Conservation (phyloP, 139 green algal species). For the Tetratostichococcus sp. region DNA sequence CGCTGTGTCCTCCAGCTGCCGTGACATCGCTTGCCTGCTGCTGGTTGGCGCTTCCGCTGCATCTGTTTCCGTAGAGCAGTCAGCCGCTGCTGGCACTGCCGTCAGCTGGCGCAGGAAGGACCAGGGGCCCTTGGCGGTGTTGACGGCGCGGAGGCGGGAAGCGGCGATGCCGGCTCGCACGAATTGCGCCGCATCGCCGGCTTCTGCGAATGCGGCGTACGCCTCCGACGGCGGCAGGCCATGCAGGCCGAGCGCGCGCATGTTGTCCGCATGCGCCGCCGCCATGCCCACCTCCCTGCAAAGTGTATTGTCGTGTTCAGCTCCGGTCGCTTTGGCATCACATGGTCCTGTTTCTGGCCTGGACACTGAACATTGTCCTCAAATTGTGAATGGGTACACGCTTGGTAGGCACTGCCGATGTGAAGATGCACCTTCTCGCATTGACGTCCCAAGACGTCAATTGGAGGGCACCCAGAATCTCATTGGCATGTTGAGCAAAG, state of each 20-base stretch:
- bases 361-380: no score
- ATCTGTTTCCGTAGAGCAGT: no score
- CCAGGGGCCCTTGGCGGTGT: conserved; percentile 7
- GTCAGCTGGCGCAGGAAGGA: not conserved
- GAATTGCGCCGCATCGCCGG: not conserved
- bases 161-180: not conserved
- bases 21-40: not conserved
- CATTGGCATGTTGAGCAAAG: no score
- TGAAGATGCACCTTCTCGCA: no score
- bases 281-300: conserved; percentile 15
- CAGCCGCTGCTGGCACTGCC: not conserved
- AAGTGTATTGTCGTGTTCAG: not conserved
- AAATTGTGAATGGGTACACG: no score
- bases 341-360: no score
- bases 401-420: no score
- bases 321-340: no score
- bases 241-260: conserved; percentile 5
- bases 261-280: not conserved
- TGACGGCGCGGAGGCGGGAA: conserved; percentile 1
- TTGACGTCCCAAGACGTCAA: not conserved
- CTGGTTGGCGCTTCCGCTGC: not conserved
- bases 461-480: not conserved
- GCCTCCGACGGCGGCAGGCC: not conserved
- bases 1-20: not conserved
- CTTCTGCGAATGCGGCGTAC: not conserved